phyloP scores from a whole-genome alignment of 1,284 basidiomycete genomes.

The Fomitopsis schrenkii region DNA sequence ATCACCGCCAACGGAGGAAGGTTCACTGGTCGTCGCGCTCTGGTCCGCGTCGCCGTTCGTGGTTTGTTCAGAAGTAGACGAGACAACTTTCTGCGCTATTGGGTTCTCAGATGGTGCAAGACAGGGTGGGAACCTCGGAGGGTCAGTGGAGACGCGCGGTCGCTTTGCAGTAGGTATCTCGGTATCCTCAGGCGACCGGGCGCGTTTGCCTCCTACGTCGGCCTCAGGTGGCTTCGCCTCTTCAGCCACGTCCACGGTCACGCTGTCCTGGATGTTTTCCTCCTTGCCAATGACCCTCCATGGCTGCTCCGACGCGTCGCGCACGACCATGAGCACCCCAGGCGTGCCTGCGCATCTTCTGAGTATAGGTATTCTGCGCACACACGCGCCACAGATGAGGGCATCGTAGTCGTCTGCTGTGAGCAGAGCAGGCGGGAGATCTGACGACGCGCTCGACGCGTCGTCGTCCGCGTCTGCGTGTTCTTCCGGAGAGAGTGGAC shows the following conservation, averaged over 20 bases:
- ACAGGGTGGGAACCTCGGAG: slow-evolving; percentile 34
- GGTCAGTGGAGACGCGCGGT: slow-evolving; percentile 27
- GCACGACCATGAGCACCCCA: slow-evolving; percentile 60
- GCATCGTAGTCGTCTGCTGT: slow-evolving; percentile 64
- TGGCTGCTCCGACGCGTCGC: slow-evolving; percentile 35
- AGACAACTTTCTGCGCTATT: slow-evolving; percentile 36
- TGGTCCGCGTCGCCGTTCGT: not conserved
- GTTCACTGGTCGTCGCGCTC: not conserved
- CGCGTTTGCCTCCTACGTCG: slow-evolving; percentile 44
- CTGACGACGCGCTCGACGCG: slow-evolving; percentile 57
- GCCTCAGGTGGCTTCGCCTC: not conserved
- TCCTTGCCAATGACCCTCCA: slow-evolving; percentile 47
- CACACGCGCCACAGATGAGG: slow-evolving; percentile 67
- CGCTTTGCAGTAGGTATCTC: slow-evolving; percentile 46
- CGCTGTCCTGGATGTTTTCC: slow-evolving; percentile 17
- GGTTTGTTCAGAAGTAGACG: not conserved
- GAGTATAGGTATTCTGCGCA: slow-evolving; percentile 47
- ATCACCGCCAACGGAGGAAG: slow-evolving; percentile 49
- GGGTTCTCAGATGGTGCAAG: slow-evolving; percentile 46
- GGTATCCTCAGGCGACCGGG: slow-evolving; percentile 34
- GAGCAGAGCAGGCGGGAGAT: slow-evolving; percentile 62
- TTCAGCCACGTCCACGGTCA: slow-evolving; percentile 8
- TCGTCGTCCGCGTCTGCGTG: slow-evolving; percentile 37
- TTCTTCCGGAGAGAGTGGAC: slow-evolving; percentile 38
- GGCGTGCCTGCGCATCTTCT: slow-evolving; percentile 59